phyloP scores from a whole-genome alignment of 1,139 yeast genomes.

The Saccharomycopsis hybrid region DNA sequence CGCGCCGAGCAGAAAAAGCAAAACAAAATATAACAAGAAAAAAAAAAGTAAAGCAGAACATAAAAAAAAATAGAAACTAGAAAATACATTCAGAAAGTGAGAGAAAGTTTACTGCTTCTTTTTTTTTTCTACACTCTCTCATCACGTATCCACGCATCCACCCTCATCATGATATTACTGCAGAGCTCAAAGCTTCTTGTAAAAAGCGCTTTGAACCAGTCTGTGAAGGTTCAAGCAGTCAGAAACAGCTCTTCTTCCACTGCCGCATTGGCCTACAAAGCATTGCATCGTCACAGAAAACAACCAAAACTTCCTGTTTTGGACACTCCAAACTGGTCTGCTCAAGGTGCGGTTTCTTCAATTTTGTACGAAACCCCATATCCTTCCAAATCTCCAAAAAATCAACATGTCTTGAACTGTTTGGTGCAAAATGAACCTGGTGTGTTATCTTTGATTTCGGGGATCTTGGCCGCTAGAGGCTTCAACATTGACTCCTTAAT shows the following conservation, averaged over 20 bases:
- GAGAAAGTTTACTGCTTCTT: no score
- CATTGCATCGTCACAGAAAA: constrained; percentile 75
- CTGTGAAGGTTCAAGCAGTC: not conserved
- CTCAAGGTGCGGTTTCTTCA: constrained; percentile 92
- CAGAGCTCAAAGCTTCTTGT: not conserved
- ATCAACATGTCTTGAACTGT: constrained; percentile 90
- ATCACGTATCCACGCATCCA: no score
- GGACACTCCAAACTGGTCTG: constrained; percentile 93
- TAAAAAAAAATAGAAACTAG: no score
- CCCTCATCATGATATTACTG: not conserved
- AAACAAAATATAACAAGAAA: no score
- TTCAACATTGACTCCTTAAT: constrained; percentile 96
- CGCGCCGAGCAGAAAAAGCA: no score
- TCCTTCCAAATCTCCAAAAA: constrained; percentile 56
- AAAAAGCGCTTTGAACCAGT: not conserved
- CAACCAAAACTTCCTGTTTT: constrained; percentile 93
- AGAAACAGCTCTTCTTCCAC: constrained; percentile 48
- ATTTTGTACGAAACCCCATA: constrained; percentile 91
- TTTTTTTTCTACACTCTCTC: no score
- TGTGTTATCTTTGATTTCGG: constrained; percentile 87
- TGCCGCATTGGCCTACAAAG: constrained; percentile 93
- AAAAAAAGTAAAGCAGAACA: no score
- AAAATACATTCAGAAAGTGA: no score
- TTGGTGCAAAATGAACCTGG: constrained; percentile 98
- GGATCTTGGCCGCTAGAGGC: constrained; percentile 96